Evolutionary conservation across 345 rosid genomes (phyloP).

Genomic region (Salix suchowensis): DNA sequence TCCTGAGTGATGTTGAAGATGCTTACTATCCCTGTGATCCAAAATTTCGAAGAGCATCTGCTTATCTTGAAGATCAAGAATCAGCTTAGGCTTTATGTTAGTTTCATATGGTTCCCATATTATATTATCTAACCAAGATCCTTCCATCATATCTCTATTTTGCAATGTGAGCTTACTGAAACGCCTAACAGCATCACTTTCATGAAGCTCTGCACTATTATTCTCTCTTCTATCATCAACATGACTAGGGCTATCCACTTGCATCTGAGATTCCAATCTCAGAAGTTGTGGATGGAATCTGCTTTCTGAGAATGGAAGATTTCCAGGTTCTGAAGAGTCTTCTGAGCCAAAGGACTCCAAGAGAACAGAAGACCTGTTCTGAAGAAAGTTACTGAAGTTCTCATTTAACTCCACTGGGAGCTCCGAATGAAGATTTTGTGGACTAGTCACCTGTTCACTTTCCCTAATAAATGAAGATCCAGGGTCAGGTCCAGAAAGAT

Average conservation of each 20-base stretch:
- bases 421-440: constrained; percentile 25
- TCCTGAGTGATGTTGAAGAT: constrained; percentile 80
- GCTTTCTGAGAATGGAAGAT: constrained; percentile 25
- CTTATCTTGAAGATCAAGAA: constrained; percentile 90
- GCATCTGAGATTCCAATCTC: constrained; percentile 64
- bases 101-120: constrained; percentile 65
- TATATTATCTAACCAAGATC: constrained; percentile 76
- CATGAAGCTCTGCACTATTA: constrained; percentile 26
- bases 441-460: constrained; percentile 25
- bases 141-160: constrained; percentile 59
- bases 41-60: constrained; percentile 88
- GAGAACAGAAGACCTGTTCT: constrained; percentile 36
- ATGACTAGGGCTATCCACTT: constrained; percentile 27
- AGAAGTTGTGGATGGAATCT: constrained; percentile 80
- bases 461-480: constrained; percentile 31
- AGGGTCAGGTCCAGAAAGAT: constrained; percentile 34
- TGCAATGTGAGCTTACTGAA: constrained; percentile 47
- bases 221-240: constrained; percentile 26
- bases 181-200: constrained; percentile 41
- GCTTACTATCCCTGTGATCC: constrained; percentile 57
- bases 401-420: constrained; percentile 28
- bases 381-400: constrained; percentile 24
- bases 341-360: constrained; percentile 53
- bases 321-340: constrained; percentile 24
- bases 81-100: constrained; percentile 59